Percentiles rank a stretch among this genome's conserved stretches.
Conservation (phyloP, 306 rosid genomes). For the Glycine latifolia region DNA sequence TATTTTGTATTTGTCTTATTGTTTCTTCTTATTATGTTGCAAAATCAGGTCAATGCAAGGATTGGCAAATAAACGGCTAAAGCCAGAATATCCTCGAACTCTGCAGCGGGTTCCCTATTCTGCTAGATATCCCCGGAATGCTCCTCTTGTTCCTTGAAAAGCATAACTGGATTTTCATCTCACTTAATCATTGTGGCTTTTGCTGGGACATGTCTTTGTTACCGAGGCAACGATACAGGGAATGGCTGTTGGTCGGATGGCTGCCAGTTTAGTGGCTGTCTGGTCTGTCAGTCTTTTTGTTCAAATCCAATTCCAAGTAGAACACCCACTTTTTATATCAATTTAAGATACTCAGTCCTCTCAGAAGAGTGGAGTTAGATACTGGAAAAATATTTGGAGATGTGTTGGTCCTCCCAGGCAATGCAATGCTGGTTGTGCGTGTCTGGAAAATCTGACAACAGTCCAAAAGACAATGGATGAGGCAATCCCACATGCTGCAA, state of each 20-base stretch:
- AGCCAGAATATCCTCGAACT: slow-evolving; percentile 69
- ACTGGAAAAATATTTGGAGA: slow-evolving; percentile 24
- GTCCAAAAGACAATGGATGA: background rate
- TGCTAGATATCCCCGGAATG: slow-evolving; percentile 74
- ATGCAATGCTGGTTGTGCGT: background rate
- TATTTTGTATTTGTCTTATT: background rate
- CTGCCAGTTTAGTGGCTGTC: slow-evolving; percentile 9
- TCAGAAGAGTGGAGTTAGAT: background rate
- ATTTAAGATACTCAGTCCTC: slow-evolving; percentile 25
- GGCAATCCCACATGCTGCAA: background rate
- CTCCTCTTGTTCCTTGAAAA: slow-evolving; percentile 73
- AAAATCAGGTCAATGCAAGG: slow-evolving; percentile 60
- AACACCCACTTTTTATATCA: slow-evolving; percentile 32
- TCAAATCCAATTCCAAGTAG: slow-evolving; percentile 21
- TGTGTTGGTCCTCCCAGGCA: slow-evolving; percentile 33
- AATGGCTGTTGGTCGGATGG: background rate
- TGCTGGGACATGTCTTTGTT: slow-evolving; percentile 32
- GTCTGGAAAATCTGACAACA: slow-evolving; percentile 30
- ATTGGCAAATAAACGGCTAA: slow-evolving; percentile 68
- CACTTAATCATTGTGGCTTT: slow-evolving; percentile 45
- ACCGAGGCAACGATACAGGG: slow-evolving; percentile 40
- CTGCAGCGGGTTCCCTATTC: slow-evolving; percentile 68
- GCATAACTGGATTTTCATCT: slow-evolving; percentile 42
- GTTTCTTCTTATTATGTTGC: slow-evolving; percentile 24
- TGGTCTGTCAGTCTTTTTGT: slow-evolving; percentile 18